phyloP scores from a whole-genome alignment of 2,329 filamentous ascomycete species.

The Teratosphaeria gauchensis region DNA sequence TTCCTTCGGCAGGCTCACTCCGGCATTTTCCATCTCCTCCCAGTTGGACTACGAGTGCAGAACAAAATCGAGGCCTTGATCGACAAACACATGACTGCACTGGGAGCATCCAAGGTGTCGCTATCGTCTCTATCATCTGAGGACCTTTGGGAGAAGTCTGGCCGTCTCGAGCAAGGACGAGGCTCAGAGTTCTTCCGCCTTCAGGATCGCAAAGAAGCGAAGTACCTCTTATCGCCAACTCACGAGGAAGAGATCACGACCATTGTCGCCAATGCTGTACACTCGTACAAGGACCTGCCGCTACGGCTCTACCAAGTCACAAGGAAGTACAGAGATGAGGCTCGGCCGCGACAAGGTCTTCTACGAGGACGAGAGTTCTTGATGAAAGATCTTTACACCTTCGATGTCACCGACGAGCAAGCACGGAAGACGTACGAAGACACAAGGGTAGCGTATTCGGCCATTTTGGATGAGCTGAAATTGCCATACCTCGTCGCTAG shows the following conservation, averaged over 20 bases:
- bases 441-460: conserved; percentile 63
- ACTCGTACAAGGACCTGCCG: conserved; percentile 79
- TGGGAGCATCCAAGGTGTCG: conserved; percentile 69
- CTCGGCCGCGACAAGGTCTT: conserved; percentile 76
- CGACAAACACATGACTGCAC: conserved; percentile 73
- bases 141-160: conserved; percentile 71
- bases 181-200: conserved; percentile 63
- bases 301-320: conserved; percentile 84
- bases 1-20: conserved; percentile 60
- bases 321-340: conserved; percentile 90
- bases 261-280: conserved; percentile 61
- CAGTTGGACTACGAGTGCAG: conserved; percentile 76
- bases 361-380: conserved; percentile 82
- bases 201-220: conserved; percentile 63
- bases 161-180: conserved; percentile 52
- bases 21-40: conserved; percentile 86
- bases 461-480: conserved; percentile 72
- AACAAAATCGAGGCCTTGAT: conserved; percentile 78
- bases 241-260: conserved; percentile 94
- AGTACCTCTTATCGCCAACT: conserved; percentile 76
- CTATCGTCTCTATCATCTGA: conserved; percentile 81
- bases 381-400: conserved; percentile 98
- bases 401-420: conserved; percentile 59
- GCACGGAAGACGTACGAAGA: conserved; percentile 72
- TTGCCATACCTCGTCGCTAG: conserved; percentile 76